A percentile compares a stretch with the other conserved stretches of the same genome.
Evolutionary conservation across 768 basidiomycete genomes (phyloP).

Genomic region (Naganishia kalamii): DNA sequence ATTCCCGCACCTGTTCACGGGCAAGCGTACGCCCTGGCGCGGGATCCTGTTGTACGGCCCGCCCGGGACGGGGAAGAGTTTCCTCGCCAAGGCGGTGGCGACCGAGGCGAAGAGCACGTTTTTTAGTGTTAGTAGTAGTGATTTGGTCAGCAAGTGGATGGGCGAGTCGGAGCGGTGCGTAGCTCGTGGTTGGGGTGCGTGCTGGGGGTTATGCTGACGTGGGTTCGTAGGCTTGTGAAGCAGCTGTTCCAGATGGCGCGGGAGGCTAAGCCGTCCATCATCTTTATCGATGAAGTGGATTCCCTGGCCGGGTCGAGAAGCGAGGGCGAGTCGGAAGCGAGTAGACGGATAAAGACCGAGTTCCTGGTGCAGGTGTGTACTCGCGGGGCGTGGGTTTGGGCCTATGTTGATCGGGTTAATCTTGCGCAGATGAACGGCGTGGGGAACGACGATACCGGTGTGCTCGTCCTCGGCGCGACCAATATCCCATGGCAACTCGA

Average conservation of each 20-base stretch:
- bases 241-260: slow-evolving; percentile 94
- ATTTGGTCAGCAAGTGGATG: slow-evolving; percentile 98
- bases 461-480: slow-evolving; percentile 91
- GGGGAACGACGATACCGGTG: slow-evolving; percentile 92
- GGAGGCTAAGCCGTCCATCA: slow-evolving; percentile 92
- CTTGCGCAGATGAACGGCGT: slow-evolving; percentile 96
- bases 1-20: slow-evolving; percentile 96
- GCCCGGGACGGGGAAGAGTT: slow-evolving; percentile 95
- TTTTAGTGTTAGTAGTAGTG: slow-evolving; percentile 90
- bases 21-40: slow-evolving; percentile 94
- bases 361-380: slow-evolving; percentile 47
- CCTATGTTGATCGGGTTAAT: no score
- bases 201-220: not conserved
- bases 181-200: not conserved
- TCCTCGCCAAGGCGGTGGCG: slow-evolving; percentile 94
- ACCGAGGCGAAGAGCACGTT: slow-evolving; percentile 99
- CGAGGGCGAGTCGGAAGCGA: slow-evolving; percentile 95
- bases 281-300: slow-evolving; percentile 98
- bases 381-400: not conserved
- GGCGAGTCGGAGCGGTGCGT: slow-evolving; percentile 91
- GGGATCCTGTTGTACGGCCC: slow-evolving; percentile 96
- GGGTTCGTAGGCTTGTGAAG: slow-evolving; percentile 67
- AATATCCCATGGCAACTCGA: slow-evolving; percentile 99
- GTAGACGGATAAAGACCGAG: slow-evolving; percentile 95
- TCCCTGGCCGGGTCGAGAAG: slow-evolving; percentile 89